These are phyloP conservation scores for Fomes fomentarius DNA, from an alignment of 1,284 basidiomycete species.

Conservation along the genomic window DNA sequence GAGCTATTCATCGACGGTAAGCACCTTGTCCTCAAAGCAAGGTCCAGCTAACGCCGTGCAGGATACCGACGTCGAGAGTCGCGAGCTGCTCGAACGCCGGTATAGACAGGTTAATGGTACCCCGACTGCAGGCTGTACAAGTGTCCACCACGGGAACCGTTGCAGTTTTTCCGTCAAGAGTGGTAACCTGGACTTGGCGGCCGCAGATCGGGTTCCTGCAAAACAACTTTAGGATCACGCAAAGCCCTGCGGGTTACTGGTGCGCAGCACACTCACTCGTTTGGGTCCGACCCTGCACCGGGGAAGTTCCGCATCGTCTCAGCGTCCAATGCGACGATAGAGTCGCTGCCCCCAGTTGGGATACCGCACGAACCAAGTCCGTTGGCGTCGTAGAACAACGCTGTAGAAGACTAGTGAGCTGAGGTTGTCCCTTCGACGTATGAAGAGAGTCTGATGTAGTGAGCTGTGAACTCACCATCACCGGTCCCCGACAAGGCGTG, in stretches of 20 bases:
- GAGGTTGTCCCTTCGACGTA: neutral
- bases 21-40: too few species aligned
- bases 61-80: neutral
- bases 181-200: neutral
- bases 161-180: neutral
- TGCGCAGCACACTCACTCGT: neutral
- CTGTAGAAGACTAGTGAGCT: too few species aligned
- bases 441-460: neutral
- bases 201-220: neutral
- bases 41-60: neutral
- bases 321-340: neutral
- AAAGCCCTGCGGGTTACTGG: neutral
- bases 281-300: neutral
- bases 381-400: neutral
- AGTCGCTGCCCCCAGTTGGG: neutral
- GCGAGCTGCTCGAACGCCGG: neutral
- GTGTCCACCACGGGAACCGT: neutral
- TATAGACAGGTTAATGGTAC: neutral
- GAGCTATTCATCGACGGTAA: too few species aligned
- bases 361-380: neutral
- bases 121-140: neutral
- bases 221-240: neutral
- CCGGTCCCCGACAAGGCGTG: neutral
- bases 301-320: neutral
- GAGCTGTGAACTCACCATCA: neutral